A percentile compares a stretch with the other conserved stretches of the same genome.
These are phyloP conservation scores for Rhynchosporium agropyri DNA, from an alignment of 2,329 filamentous ascomycete genomes.

Conservation along the genomic window DNA sequence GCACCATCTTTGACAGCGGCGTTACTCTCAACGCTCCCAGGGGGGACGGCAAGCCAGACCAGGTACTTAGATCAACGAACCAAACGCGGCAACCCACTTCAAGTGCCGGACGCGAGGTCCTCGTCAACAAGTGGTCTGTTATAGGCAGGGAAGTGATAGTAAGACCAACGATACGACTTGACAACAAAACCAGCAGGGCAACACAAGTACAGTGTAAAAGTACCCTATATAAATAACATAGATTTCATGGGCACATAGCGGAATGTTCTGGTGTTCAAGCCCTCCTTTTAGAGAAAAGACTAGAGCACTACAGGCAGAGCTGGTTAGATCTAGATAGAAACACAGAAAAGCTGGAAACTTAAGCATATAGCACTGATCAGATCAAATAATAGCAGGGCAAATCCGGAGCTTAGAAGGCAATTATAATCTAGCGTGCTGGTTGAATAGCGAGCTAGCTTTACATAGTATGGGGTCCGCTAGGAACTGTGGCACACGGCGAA, in stretches of 20 bases:
- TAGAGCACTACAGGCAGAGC: slow-evolving; percentile 23
- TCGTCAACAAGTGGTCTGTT: slow-evolving; percentile 21
- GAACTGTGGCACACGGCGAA: neutral
- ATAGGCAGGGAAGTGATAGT: slow-evolving; percentile 24
- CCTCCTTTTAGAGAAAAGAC: slow-evolving; percentile 25
- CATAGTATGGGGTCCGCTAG: neutral
- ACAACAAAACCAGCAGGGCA: slow-evolving; percentile 21
- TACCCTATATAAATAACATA: slow-evolving; percentile 2
- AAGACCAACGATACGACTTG: slow-evolving; percentile 32
- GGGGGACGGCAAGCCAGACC: slow-evolving; percentile 7
- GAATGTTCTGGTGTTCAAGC: neutral
- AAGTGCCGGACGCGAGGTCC: slow-evolving; percentile 32
- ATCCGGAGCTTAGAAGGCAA: slow-evolving; percentile 2
- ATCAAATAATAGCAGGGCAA: neutral
- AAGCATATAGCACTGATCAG: slow-evolving; percentile 1
- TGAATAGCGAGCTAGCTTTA: neutral
- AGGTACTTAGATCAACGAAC: slow-evolving; percentile 26
- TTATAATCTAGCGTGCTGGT: neutral
- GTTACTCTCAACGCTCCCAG: slow-evolving; percentile 15
- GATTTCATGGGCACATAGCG: slow-evolving; percentile 21
- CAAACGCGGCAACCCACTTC: slow-evolving; percentile 30
- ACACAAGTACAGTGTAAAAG: neutral
- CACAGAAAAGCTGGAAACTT: neutral
- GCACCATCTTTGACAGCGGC: slow-evolving; percentile 15
- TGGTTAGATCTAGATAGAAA: neutral